Conservation (phyloP, 1,284 basidiomycete genomes). For the Puccinia hordei region DNA sequence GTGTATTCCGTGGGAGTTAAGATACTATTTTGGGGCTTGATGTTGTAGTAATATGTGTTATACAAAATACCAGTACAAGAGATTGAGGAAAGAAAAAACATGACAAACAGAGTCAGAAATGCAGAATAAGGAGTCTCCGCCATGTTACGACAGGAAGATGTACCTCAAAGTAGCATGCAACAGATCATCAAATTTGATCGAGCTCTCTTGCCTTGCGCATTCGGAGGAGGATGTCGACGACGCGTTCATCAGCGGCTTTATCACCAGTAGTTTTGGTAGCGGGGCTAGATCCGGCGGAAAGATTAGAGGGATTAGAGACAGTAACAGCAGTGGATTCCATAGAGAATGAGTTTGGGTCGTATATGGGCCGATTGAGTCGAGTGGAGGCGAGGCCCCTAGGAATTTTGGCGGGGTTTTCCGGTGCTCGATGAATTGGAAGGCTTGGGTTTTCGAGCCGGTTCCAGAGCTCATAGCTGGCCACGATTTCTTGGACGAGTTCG, state of each 20-base stretch:
- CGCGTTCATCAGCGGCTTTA: slow-evolving; percentile 52
- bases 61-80: too few species aligned
- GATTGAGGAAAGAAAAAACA: neutral
- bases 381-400: slow-evolving; percentile 12
- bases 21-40: too few species aligned
- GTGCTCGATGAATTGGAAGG: slow-evolving; percentile 17
- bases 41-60: too few species aligned
- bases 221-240: slow-evolving; percentile 51
- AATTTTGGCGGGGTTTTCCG: slow-evolving; percentile 6
- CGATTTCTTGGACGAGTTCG: slow-evolving; percentile 86
- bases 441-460: slow-evolving; percentile 70
- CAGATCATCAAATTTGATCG: neutral
- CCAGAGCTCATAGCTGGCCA: slow-evolving; percentile 85
- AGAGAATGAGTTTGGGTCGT: neutral
- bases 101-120: neutral
- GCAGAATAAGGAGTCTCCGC: too few species aligned
- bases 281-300: too few species aligned
- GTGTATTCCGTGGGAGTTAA: too few species aligned
- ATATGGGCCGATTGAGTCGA: slow-evolving; percentile 2
- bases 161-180: too few species aligned
- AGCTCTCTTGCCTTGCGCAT: slow-evolving; percentile 53
- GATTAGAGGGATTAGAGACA: too few species aligned
- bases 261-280: slow-evolving; percentile 31
- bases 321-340: too few species aligned
- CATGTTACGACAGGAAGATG: too few species aligned